Conservation (phyloP, 148 eudicot species). For the Cornus kousa region DNA sequence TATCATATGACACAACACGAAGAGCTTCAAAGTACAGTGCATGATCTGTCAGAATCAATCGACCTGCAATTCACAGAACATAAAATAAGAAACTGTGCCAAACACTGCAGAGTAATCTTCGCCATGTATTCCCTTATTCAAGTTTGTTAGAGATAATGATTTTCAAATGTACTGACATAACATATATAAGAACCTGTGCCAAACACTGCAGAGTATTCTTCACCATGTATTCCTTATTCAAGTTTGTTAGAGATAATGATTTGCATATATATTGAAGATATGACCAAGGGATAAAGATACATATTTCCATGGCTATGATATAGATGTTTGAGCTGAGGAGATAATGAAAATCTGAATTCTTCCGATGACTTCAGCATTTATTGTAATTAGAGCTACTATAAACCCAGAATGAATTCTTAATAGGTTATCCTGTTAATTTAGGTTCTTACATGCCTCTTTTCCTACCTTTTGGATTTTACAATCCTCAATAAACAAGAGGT, state of each 20-base stretch:
- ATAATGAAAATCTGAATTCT: no score
- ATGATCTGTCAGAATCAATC: constrained; percentile 81
- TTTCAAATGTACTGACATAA: no score
- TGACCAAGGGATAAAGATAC: not conserved
- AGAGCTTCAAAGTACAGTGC: constrained; percentile 95
- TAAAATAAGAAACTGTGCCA: constrained; percentile 9
- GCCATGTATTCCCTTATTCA: not conserved
- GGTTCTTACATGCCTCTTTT: not conserved
- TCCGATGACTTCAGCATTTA: not conserved
- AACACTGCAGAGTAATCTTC: not conserved
- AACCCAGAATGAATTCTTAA: not conserved
- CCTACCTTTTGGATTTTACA: not conserved
- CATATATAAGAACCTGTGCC: no score
- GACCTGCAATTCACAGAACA: constrained; percentile 56
- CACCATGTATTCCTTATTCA: not conserved
- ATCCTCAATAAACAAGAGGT: no score
- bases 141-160: no score
- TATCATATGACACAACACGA: constrained; percentile 89
- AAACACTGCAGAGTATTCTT: not conserved
- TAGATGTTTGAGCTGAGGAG: no score
- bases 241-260: no score
- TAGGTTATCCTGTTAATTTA: not conserved
- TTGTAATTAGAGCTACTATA: not conserved
- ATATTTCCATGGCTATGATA: no score
- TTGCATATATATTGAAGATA: no score